Base-by-base conservation (phyloP, 768 basidiomycete species). In the Austroboletus eburneus region DNA sequence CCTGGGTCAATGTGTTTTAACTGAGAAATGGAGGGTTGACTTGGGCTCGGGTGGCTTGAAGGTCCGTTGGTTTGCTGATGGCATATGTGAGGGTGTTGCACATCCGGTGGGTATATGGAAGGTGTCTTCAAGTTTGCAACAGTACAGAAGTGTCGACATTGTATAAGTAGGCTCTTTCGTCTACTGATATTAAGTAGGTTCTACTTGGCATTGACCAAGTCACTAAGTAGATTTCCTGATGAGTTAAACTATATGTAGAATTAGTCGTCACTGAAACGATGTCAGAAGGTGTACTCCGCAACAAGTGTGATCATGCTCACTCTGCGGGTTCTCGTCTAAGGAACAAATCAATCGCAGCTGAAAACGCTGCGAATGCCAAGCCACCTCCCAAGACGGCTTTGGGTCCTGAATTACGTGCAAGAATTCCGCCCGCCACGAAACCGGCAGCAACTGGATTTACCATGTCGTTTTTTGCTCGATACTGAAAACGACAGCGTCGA, bases 391-490 rank as follows among this genome's bases (percentile, higher is more conserved):
- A 54, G 16, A 81, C 89, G 14, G 87, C 91, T 66, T 79, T 87
- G 7, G 91, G 89, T 1, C 95, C 93, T 0, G 91, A 81, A 59
- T 88, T 82, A 32, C 90, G 78, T 9, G 93, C 94, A 4, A 97
- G 79, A 17, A 96, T 72, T 30, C 87, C 92, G 23, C 95, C 95
- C 3, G 92, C 80, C 4, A 93, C 63, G 63, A 95, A 91, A 1
- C 95, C 95, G 6, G 89, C 85, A 12, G 83, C 78, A 16, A 91
- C 79, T 9, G 91, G 87, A 63, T 98, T 98, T 46, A 82, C 85
- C 56, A 97, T 89, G 65, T 98, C 95, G 60, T 96, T 94, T 69
- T 84, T 92, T 9, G 91, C 94, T 37, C 95, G 91, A 68, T 96
- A 98, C 94, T 96, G 50, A 25, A 24, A 3, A 29, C 7, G 3